These are phyloP conservation scores for Neotropicomus parvogracilis DNA, from an alignment of 1,284 basidiomycete species.

Conservation along the genomic window DNA sequence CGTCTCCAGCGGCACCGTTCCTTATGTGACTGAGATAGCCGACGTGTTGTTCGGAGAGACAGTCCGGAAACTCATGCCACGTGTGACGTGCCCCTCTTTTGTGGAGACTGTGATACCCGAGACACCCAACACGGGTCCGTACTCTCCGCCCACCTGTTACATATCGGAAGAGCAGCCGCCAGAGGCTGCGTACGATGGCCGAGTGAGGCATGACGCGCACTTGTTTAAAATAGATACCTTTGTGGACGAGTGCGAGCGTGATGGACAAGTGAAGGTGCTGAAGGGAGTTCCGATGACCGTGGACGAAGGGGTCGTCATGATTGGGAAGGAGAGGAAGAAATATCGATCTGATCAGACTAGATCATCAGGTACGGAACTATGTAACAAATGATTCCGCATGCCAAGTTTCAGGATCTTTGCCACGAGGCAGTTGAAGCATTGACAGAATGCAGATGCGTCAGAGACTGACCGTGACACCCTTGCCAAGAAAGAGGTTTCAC, in stretches of 20 bases:
- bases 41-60: conserved; percentile 40
- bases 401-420: no score
- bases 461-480: no score
- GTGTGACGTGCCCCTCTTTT: conserved; percentile 48
- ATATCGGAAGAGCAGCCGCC: conserved; percentile 46
- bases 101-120: conserved; percentile 57
- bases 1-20: conserved; percentile 52
- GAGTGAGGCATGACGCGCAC: conserved; percentile 29
- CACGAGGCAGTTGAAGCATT: no score
- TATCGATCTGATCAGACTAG: neutral
- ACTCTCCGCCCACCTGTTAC: conserved; percentile 55
- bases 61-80: conserved; percentile 41
- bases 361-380: no score
- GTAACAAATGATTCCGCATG: no score
- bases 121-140: conserved; percentile 41
- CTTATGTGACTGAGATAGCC: conserved; percentile 39
- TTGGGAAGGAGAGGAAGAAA: neutral
- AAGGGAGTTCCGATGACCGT: conserved; percentile 34
- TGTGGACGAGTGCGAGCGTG: conserved; percentile 30
- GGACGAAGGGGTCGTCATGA: conserved; percentile 22
- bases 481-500: no score
- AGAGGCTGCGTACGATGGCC: conserved; percentile 27
- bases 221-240: conserved; percentile 28
- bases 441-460: no score
- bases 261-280: conserved; percentile 35